Conservation (phyloP, 768 basidiomycete species). For the Boletus speciosus region DNA sequence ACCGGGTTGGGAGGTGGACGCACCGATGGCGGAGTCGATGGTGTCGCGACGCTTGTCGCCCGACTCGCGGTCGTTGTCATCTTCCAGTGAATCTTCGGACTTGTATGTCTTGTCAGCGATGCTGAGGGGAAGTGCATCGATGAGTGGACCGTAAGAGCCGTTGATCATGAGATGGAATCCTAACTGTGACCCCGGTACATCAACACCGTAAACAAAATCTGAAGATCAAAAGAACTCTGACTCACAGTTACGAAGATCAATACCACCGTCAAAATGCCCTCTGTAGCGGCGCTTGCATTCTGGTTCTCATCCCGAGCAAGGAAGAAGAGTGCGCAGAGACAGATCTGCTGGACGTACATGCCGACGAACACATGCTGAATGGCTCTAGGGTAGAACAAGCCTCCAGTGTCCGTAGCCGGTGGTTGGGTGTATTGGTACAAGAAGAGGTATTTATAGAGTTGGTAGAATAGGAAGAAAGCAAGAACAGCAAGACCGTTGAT, state of each 20-base stretch:
- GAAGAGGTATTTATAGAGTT: constrained; percentile 85
- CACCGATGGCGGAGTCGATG: constrained; percentile 1
- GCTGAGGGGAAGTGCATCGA: constrained; percentile 70
- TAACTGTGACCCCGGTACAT: constrained; percentile 30
- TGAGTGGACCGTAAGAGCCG: constrained; percentile 77
- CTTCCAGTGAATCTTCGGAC: constrained; percentile 7
- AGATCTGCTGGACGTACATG: constrained; percentile 86
- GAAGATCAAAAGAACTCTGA: neutral
- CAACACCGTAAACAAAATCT: neutral
- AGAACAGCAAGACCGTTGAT: constrained; percentile 86
- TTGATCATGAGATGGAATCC: constrained; percentile 73
- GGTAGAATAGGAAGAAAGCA: constrained; percentile 82
- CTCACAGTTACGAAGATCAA: constrained; percentile 81
- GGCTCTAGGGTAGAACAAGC: constrained; percentile 93
- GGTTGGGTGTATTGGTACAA: constrained; percentile 76
- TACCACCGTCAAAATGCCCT: constrained; percentile 83
- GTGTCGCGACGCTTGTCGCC: constrained; percentile 16
- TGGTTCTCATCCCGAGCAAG: constrained; percentile 56
- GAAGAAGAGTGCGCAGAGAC: constrained; percentile 88
- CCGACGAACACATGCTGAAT: constrained; percentile 93
- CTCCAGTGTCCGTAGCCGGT: constrained; percentile 74
- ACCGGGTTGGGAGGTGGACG: constrained; percentile 6
- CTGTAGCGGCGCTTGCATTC: constrained; percentile 56
- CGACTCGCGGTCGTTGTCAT: constrained; percentile 1
- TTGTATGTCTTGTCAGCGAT: constrained; percentile 67